Evolutionary conservation across 1,139 yeast genomes (phyloP).

Genomic region (Candida tropicalis): DNA sequence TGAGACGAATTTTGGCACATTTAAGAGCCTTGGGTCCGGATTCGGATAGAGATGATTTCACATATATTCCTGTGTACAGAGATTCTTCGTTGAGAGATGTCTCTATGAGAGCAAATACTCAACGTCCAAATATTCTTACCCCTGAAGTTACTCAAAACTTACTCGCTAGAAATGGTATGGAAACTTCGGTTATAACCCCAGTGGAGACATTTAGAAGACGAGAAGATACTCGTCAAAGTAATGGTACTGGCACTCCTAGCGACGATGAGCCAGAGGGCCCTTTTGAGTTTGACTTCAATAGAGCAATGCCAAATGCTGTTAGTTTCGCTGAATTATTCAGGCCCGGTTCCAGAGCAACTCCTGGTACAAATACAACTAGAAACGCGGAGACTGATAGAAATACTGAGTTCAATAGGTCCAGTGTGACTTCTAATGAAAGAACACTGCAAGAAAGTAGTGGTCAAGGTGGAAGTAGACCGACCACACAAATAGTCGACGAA

Average conservation of each 20-base stretch:
- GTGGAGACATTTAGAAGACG: slow-evolving; percentile 15
- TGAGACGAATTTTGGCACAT: slow-evolving; percentile 29
- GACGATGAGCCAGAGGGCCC: background rate
- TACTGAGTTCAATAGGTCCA: slow-evolving; percentile 4
- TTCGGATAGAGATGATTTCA: slow-evolving; percentile 32
- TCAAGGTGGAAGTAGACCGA: slow-evolving; percentile 8
- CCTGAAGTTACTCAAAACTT: slow-evolving; percentile 45
- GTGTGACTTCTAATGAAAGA: background rate
- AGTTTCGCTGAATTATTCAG: background rate
- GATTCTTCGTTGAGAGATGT: slow-evolving; percentile 31
- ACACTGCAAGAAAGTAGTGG: too few relatives aligned
- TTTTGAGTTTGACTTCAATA: background rate
- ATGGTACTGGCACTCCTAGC: background rate
- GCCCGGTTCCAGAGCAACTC: slow-evolving; percentile 6
- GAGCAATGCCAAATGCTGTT: background rate
- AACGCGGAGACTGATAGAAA: slow-evolving; percentile 5
- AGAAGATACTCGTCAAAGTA: background rate
- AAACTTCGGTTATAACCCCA: slow-evolving; percentile 25
- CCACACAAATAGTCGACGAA: background rate
- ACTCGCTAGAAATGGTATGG: slow-evolving; percentile 32
- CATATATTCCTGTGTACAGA: slow-evolving; percentile 30
- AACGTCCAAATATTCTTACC: slow-evolving; percentile 40
- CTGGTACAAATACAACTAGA: slow-evolving; percentile 5
- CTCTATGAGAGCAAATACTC: slow-evolving; percentile 36
- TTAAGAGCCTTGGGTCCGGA: slow-evolving; percentile 28